A percentile compares a stretch with the other conserved stretches of the same genome.
Conservation (phyloP, 768 basidiomycete genomes). For the Phanerochaete sordida region DNA sequence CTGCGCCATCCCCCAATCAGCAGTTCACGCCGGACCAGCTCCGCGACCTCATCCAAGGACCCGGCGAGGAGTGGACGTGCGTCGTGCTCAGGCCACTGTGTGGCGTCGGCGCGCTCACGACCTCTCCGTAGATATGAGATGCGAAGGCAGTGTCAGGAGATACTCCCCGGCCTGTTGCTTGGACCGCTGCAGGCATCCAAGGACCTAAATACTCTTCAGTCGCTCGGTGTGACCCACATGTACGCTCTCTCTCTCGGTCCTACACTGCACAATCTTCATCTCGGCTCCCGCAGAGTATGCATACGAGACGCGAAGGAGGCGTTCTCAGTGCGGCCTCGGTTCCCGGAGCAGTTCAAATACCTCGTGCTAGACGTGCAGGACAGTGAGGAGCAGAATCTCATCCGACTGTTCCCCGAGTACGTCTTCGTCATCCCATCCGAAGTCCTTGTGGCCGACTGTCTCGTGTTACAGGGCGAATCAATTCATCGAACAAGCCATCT, state of each 20-base stretch:
- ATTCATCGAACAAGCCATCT: constrained; percentile 71
- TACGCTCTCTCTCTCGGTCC: constrained; percentile 27
- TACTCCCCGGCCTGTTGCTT: constrained; percentile 74
- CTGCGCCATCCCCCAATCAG: neutral
- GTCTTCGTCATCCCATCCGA: constrained; percentile 21
- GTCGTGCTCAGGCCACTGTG: constrained; percentile 17
- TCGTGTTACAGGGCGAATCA: constrained; percentile 53
- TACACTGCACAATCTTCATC: neutral
- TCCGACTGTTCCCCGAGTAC: constrained; percentile 83
- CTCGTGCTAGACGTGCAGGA: constrained; percentile 85
- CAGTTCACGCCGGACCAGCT: constrained; percentile 35
- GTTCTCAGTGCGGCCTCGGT: constrained; percentile 84
- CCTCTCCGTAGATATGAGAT: constrained; percentile 72
- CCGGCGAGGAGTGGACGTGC: constrained; percentile 83
- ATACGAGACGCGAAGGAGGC: constrained; percentile 89
- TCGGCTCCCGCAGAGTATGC: constrained; percentile 55
- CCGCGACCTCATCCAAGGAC: constrained; percentile 68
- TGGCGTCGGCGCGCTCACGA: neutral
- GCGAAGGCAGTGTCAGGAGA: constrained; percentile 93
- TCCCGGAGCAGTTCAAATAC: constrained; percentile 75
- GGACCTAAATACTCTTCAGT: constrained; percentile 62
- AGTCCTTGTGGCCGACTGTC: neutral
- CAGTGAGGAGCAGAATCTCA: constrained; percentile 93
- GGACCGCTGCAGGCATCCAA: constrained; percentile 91
- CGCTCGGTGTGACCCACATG: constrained; percentile 82